phyloP scores from a whole-genome alignment of 768 basidiomycete genomes.

The Pleurotus pulmonarius region DNA sequence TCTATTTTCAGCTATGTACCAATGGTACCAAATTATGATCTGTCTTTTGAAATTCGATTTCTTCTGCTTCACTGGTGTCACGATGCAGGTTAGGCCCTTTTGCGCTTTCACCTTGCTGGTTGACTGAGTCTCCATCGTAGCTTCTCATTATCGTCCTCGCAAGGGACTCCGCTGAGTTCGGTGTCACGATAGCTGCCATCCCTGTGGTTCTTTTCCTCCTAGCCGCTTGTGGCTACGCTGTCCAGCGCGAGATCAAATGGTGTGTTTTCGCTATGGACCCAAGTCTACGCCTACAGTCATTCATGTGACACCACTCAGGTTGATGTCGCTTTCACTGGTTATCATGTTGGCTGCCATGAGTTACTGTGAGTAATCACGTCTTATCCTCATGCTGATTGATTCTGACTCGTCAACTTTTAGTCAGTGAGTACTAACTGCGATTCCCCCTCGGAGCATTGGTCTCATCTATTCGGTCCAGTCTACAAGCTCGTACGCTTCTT shows the following conservation, averaged over 20 bases:
- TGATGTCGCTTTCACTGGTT: constrained; percentile 68
- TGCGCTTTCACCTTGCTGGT: background rate
- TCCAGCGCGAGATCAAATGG: constrained; percentile 81
- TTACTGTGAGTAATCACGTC: constrained; percentile 58
- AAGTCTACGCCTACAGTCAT: background rate
- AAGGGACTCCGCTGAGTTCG: constrained; percentile 68
- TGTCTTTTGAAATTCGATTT: constrained; percentile 90
- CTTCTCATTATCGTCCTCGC: constrained; percentile 77
- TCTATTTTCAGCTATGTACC: constrained; percentile 68
- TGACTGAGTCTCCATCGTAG: constrained; percentile 29
- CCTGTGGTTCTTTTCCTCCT: constrained; percentile 72
- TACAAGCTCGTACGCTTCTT: constrained; percentile 88
- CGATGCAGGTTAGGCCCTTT: constrained; percentile 62
- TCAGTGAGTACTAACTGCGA: constrained; percentile 28
- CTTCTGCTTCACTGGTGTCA: constrained; percentile 83
- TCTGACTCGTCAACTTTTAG: constrained; percentile 16
- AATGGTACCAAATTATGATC: constrained; percentile 83
- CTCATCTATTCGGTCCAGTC: constrained; percentile 34
- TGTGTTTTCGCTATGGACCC: constrained; percentile 24
- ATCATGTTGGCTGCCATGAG: constrained; percentile 75
- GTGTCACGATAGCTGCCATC: constrained; percentile 77
- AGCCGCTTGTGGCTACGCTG: constrained; percentile 61
- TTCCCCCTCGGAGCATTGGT: background rate
- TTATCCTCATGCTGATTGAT: background rate
- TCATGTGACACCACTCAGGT: constrained; percentile 30